Evolutionary conservation across 441 rosid species (phyloP), one percentile per base, ranked within the genome.

Genomic region (Euphorbia celastroides): DNA sequence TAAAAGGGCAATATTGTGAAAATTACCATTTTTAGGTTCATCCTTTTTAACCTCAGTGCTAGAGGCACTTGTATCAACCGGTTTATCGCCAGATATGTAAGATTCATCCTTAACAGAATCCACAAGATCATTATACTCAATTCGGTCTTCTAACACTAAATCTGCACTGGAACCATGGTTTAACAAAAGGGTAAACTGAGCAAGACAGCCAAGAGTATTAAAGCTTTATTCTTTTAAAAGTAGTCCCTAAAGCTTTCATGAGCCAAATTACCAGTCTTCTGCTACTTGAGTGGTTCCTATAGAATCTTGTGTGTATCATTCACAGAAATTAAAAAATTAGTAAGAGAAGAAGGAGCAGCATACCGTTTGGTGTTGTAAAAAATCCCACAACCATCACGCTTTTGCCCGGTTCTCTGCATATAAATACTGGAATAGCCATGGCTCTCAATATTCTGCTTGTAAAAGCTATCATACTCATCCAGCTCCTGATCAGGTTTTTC

Each of bases 381-480:
- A 26, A 92, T 89, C 79, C 83, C 97, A 78, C 97, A 92, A 30
- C 99, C 98, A 67, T 92, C 99, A 74, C 87, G 90, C 78, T 89
- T 92, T 74, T 80, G 86, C 64, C 97, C 97, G 42, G 78, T 86
- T 79, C 98, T 88, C 82, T 88, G 87, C 68, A 92, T 79, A 75
- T 89, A 89, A 50, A 88, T 74, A 66, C 92, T 79, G 58, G 91
- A 82, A 73, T 92, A 94, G 7, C 96, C 97, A 59, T 60, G 71
- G 66, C 74, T 78, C 70, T 78, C 88, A 82, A 89, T 79, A 30
- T 69, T 86, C 68, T 60, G 64, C 78, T 84, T 83, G 80, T 92
- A 92, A 80, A 84, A 94, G 68, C 77, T 78, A 73, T 87, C 88
- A 26, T 85, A 92, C 76, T 86, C 88, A 66, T 89, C 99, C 79